Percentiles rank a stretch among this genome's conserved stretches.
phyloP scores from a whole-genome alignment of 129 eudicot genomes.

The Kitagawia praeruptora region DNA sequence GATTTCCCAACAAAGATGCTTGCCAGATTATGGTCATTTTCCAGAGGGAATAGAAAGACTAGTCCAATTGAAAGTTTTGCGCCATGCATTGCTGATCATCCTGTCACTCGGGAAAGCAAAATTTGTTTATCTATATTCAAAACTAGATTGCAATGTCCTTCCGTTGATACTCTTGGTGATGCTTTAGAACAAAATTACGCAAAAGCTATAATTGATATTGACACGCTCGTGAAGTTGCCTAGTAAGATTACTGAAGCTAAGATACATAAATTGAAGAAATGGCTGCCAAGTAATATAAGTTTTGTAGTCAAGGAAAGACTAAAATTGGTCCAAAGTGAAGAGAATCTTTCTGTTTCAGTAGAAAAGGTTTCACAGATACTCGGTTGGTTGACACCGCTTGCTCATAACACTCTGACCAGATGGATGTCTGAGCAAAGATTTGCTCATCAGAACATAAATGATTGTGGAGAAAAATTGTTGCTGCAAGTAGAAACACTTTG shows the following conservation, averaged over 20 bases:
- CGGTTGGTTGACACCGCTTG: background rate
- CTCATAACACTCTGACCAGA: background rate
- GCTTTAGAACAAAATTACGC: background rate
- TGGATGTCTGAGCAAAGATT: background rate
- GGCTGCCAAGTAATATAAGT: constrained; percentile 1
- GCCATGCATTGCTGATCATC: background rate
- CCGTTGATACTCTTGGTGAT: background rate
- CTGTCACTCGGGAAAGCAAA: background rate
- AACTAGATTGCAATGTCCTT: background rate
- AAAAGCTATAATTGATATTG: background rate
- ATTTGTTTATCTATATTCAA: background rate
- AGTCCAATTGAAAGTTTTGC: background rate
- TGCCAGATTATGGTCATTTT: background rate
- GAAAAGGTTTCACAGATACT: background rate
- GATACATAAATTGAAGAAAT: background rate
- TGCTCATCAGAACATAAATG: background rate
- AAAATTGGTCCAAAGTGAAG: background rate
- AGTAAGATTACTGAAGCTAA: background rate
- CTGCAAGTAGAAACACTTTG: constrained; percentile 1
- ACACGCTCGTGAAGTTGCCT: constrained; percentile 4
- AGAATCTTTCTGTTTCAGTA: background rate
- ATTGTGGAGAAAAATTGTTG: background rate
- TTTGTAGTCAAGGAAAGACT: background rate
- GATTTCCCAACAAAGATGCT: background rate
- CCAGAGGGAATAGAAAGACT: background rate